A percentile compares a stretch with the other conserved stretches of the same genome.
Evolutionary conservation across 169 alveolate species (phyloP).

Genomic region (Theileria sp.): DNA sequence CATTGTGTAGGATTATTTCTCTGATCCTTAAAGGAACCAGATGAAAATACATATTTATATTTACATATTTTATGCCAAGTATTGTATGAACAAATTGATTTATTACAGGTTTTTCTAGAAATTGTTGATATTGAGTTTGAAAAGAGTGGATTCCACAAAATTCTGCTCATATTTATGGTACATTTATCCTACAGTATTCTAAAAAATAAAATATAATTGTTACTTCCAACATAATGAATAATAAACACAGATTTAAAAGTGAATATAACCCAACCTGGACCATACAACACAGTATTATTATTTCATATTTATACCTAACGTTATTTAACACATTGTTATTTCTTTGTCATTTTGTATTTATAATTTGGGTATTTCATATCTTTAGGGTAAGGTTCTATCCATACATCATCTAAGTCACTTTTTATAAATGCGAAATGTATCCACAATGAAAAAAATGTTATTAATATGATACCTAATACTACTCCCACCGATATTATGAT

Average conservation of each 20-base stretch:
- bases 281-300: not conserved
- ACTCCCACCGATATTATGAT: not conserved
- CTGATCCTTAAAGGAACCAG: not conserved
- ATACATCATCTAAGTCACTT: not conserved
- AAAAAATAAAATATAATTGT: not conserved
- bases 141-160: constrained; percentile 13
- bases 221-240: not conserved
- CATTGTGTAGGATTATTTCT: not conserved
- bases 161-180: constrained; percentile 4
- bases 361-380: constrained; percentile 21
- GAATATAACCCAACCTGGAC: constrained; percentile 2
- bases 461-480: not conserved
- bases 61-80: not conserved
- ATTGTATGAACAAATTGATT: constrained; percentile 2
- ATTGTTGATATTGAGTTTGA: constrained; percentile 8
- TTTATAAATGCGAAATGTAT: not conserved
- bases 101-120: constrained; percentile 8
- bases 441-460: not conserved
- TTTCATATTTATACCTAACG: not conserved
- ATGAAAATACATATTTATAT: not conserved
- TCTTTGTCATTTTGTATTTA: not conserved
- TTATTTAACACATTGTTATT: not conserved
- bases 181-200: constrained; percentile 3
- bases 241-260: not conserved
- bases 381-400: constrained; percentile 11